These are phyloP conservation scores for Rhododendron henanense DNA, from an alignment of 148 eudicot genomes.

Conservation along the genomic window DNA sequence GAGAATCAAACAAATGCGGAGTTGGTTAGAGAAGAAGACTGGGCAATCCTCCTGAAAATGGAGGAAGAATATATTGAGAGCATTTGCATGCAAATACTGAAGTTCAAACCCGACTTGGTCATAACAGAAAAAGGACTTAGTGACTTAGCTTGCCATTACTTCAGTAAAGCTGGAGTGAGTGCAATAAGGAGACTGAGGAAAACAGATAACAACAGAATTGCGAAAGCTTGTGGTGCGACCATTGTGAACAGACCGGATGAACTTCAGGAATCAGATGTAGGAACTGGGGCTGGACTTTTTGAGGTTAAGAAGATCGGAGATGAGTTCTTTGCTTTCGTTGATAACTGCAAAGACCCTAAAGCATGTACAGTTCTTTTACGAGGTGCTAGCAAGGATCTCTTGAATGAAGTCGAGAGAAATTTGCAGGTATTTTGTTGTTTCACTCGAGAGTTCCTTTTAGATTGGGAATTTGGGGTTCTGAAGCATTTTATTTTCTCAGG, in stretches of 20 bases:
- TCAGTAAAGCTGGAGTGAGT: constrained; percentile 94
- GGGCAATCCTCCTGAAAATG: constrained; percentile 80
- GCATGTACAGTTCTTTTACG: constrained; percentile 84
- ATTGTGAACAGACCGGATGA: constrained; percentile 94
- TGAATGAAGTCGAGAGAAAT: constrained; percentile 94
- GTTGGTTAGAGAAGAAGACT: constrained; percentile 83
- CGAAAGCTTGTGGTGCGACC: constrained; percentile 92
- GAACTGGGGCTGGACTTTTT: constrained; percentile 90
- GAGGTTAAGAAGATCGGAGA: constrained; percentile 95
- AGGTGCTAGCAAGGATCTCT: constrained; percentile 91
- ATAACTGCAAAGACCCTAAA: constrained; percentile 88
- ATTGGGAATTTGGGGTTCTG: constrained; percentile 4
- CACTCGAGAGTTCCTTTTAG: background rate
- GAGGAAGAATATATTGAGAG: constrained; percentile 90
- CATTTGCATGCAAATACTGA: constrained; percentile 68
- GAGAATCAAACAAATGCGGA: constrained; percentile 99
- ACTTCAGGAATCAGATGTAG: constrained; percentile 52
- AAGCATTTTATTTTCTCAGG: constrained; percentile 40
- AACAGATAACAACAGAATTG: constrained; percentile 87
- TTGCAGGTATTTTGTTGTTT: constrained; percentile 55
- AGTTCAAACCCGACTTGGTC: constrained; percentile 84
- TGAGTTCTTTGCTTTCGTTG: constrained; percentile 86
- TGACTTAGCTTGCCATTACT: constrained; percentile 87
- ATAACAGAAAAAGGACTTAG: constrained; percentile 93
- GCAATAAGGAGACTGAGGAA: constrained; percentile 90